Evolutionary conservation across 305 asterid species (phyloP).

Genomic region (Solanum hybrid): DNA sequence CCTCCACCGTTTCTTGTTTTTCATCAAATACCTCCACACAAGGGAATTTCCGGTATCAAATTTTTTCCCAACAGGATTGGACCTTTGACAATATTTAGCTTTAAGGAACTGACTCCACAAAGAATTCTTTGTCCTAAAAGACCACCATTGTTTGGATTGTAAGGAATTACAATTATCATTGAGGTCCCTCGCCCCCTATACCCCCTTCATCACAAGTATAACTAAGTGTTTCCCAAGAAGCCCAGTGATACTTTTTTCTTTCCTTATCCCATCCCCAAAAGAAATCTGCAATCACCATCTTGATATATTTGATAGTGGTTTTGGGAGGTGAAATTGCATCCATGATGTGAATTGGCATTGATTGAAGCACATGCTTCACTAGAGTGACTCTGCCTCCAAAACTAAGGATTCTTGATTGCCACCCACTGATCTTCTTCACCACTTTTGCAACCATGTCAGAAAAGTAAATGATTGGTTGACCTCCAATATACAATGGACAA

Average conservation of each 20-base stretch:
- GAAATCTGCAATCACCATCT: background rate
- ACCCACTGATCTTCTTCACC: background rate
- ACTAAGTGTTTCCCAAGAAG: background rate
- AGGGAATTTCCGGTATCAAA: fast-evolving
- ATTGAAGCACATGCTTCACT: background rate
- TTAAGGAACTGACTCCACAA: background rate
- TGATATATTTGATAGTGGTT: background rate
- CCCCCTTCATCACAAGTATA: background rate
- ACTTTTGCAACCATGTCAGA: background rate
- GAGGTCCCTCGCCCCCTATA: background rate
- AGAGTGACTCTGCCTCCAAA: background rate
- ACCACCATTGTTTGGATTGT: background rate
- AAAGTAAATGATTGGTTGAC: background rate
- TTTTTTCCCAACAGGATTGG: background rate
- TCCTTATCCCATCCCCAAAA: background rate
- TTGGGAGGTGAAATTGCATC: background rate
- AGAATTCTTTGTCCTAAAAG: background rate
- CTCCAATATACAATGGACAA: background rate
- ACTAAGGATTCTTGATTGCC: background rate
- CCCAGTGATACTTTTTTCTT: background rate
- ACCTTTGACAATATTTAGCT: background rate
- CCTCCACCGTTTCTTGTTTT: background rate
- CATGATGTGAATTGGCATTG: background rate
- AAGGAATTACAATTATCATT: background rate
- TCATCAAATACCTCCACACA: background rate